Evolutionary conservation across 2,329 filamentous ascomycete genomes (phyloP).

Genomic region (Reticulascus tulasneorum): DNA sequence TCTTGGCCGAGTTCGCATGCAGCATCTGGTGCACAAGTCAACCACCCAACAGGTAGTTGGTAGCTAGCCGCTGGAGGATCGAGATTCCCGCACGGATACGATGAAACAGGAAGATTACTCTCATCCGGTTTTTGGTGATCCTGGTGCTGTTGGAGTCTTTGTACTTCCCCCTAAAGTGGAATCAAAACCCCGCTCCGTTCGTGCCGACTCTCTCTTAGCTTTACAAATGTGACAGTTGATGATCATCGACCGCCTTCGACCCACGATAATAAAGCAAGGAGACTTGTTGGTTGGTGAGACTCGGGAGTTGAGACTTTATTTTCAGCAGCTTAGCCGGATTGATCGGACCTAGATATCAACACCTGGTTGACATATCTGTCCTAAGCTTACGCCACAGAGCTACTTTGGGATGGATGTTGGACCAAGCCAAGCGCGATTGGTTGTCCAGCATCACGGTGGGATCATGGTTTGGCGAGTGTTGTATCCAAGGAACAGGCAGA

Average conservation of each 20-base stretch:
- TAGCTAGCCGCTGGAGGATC: too few relatives aligned
- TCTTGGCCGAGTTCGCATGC: too few relatives aligned
- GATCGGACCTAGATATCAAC: slow-evolving; percentile 1
- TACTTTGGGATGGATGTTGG: slow-evolving; percentile 8
- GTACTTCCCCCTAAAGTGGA: background rate
- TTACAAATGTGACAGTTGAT: background rate
- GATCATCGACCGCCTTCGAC: too few relatives aligned
- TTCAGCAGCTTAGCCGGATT: slow-evolving; percentile 1
- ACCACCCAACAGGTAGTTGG: too few relatives aligned
- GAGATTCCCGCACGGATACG: slow-evolving; percentile 5
- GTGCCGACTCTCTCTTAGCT: background rate
- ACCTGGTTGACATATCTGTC: too few relatives aligned
- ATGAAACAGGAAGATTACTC: slow-evolving; percentile 7
- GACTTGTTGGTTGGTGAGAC: slow-evolving; percentile 1
- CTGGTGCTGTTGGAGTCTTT: background rate
- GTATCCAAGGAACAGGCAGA: slow-evolving; percentile 12
- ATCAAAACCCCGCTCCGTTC: background rate
- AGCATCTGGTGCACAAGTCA: too few relatives aligned
- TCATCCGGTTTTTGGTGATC: background rate
- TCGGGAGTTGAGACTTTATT: background rate
- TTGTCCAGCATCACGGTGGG: slow-evolving; percentile 8
- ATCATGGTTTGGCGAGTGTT: slow-evolving; percentile 10
- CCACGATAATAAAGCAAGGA: too few relatives aligned
- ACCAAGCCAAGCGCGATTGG: slow-evolving; percentile 7
- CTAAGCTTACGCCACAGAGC: slow-evolving; percentile 9